Conservation (phyloP, 768 basidiomycete species). For the Boletus reticulatus region DNA sequence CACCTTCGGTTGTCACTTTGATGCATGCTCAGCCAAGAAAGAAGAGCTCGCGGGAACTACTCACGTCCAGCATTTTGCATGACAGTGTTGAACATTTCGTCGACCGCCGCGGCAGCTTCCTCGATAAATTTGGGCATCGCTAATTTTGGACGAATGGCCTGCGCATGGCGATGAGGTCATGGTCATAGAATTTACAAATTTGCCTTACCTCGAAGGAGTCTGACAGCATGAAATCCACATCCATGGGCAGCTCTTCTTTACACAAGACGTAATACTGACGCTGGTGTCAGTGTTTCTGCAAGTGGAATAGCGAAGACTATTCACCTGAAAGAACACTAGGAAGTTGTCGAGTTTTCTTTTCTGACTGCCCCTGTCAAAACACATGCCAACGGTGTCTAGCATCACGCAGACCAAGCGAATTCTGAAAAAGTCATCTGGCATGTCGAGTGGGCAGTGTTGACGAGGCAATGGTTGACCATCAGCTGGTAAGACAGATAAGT, state of each 20-base stretch:
- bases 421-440: slow-evolving; percentile 96
- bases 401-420: slow-evolving; percentile 88
- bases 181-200: neutral
- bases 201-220: slow-evolving; percentile 84
- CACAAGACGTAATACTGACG: slow-evolving; percentile 79
- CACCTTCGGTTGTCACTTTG: slow-evolving; percentile 35
- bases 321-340: slow-evolving; percentile 89
- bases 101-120: slow-evolving; percentile 85
- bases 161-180: slow-evolving; percentile 4
- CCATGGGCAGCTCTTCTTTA: slow-evolving; percentile 92
- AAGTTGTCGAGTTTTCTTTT: slow-evolving; percentile 93
- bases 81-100: slow-evolving; percentile 78
- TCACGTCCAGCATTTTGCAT: slow-evolving; percentile 59
- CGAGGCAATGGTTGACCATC: slow-evolving; percentile 87
- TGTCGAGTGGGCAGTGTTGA: slow-evolving; percentile 73
- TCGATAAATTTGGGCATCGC: slow-evolving; percentile 69
- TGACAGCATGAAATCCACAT: slow-evolving; percentile 94
- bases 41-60: slow-evolving; percentile 16
- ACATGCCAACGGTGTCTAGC: slow-evolving; percentile 95
- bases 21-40: slow-evolving; percentile 15
- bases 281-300: slow-evolving; percentile 2
- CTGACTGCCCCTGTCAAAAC: slow-evolving; percentile 92
- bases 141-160: slow-evolving; percentile 88
- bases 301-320: neutral
- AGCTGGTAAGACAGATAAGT: slow-evolving; percentile 45